These are phyloP conservation scores for Crithidia acanthocephali DNA, from an alignment of 208 protist genomes.

Conservation along the genomic window DNA sequence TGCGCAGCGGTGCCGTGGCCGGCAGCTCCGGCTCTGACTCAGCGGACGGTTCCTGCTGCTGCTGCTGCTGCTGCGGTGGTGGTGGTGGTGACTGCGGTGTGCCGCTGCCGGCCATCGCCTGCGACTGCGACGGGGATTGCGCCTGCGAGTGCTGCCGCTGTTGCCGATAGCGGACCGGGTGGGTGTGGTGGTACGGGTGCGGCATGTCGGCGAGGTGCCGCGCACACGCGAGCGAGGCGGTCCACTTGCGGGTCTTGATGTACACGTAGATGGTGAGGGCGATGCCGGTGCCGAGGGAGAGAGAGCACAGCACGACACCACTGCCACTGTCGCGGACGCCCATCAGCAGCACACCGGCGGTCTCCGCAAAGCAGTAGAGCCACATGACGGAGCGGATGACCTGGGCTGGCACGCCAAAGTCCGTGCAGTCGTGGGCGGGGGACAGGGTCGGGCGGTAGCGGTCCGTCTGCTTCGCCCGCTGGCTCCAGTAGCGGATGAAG, in stretches of 20 bases:
- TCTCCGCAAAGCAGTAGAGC: constrained; percentile 67
- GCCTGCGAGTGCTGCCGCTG: constrained; percentile 2
- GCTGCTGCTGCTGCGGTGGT: not conserved
- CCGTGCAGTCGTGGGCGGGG: constrained; percentile 69
- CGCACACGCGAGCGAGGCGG: constrained; percentile 49
- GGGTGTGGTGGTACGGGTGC: constrained; percentile 6
- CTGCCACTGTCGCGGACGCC: constrained; percentile 54
- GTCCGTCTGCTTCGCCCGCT: constrained; percentile 73
- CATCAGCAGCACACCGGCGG: constrained; percentile 68
- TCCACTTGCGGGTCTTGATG: constrained; percentile 54
- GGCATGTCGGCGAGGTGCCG: constrained; percentile 29
- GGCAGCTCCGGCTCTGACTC: not conserved
- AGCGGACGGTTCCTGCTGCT: not conserved
- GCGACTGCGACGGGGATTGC: not conserved
- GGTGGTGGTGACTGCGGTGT: not conserved
- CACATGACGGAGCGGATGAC: constrained; percentile 71
- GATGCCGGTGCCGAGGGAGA: constrained; percentile 50
- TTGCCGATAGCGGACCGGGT: not conserved
- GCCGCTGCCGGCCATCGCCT: not conserved
- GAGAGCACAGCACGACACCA: constrained; percentile 54
- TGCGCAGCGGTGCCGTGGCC: constrained; percentile 3
- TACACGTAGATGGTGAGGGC: constrained; percentile 52
- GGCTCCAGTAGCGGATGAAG: constrained; percentile 67
- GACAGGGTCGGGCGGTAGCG: constrained; percentile 59
- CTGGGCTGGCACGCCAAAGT: constrained; percentile 67